A percentile compares a stretch with the other conserved stretches of the same genome.
Evolutionary conservation across 192 early-diverging fungal species (phyloP).

Genomic region (Geranomyces variabilis): DNA sequence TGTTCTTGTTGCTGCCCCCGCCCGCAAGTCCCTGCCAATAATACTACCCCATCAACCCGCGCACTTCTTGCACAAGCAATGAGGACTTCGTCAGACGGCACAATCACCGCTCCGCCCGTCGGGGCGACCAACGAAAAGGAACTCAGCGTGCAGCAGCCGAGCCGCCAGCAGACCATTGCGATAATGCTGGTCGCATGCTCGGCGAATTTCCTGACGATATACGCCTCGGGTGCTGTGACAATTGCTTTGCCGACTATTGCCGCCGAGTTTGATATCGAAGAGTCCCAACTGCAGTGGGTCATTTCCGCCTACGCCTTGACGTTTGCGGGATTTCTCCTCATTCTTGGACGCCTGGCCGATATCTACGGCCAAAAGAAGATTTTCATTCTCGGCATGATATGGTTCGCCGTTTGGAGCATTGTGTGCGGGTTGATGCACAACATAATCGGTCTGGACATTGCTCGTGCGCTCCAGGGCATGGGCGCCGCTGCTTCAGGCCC

Average conservation of each 20-base stretch:
- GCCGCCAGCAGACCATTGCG: background rate
- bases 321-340: background rate
- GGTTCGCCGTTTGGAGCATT: background rate
- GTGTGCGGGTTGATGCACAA: background rate
- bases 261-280: background rate
- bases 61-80: too few relatives aligned
- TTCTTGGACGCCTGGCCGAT: slow-evolving; percentile 7
- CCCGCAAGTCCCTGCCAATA: too few relatives aligned
- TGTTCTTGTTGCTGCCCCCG: too few relatives aligned
- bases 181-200: background rate
- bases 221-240: background rate
- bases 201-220: background rate
- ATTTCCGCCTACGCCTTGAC: slow-evolving; percentile 1
- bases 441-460: background rate
- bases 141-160: too few relatives aligned
- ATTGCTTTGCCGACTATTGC: slow-evolving; percentile 8
- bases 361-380: background rate
- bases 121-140: too few relatives aligned
- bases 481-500: background rate
- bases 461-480: slow-evolving; percentile 1
- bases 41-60: too few relatives aligned
- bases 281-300: slow-evolving; percentile 9
- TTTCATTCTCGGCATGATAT: background rate
- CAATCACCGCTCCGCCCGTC: too few relatives aligned
- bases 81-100: too few relatives aligned